Evolutionary conservation across 192 early-diverging fungal species (phyloP).

Genomic region (Hyaloraphidium curvatum): DNA sequence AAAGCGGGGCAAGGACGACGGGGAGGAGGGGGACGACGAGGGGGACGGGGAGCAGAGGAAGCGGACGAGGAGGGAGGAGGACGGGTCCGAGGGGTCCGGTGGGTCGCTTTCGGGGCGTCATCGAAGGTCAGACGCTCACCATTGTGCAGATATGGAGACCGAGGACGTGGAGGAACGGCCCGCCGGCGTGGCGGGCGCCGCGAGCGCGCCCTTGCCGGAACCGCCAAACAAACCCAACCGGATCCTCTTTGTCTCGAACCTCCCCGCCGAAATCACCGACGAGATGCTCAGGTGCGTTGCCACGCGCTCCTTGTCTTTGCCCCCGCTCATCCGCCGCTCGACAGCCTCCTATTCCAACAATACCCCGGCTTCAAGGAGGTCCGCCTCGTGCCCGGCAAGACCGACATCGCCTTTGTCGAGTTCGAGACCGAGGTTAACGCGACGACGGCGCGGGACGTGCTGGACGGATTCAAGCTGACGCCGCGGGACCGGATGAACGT

Average conservation of each 20-base stretch:
- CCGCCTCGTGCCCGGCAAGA: conserved; percentile 38
- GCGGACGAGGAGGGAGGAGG: too few relatives aligned
- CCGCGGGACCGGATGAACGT: conserved; percentile 26
- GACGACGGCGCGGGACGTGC: conserved; percentile 24
- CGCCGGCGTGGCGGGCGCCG: not conserved
- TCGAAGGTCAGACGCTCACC: too few relatives aligned
- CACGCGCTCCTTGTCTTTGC: too few relatives aligned
- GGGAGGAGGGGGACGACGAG: not conserved
- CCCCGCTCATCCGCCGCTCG: too few relatives aligned
- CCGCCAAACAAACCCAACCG: conserved; percentile 2
- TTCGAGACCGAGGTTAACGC: conserved; percentile 32
- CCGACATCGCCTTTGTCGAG: conserved; percentile 48
- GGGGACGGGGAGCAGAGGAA: too few relatives aligned
- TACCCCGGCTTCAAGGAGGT: conserved; percentile 44
- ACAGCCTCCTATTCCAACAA: conserved; percentile 12
- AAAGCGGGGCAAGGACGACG: not conserved
- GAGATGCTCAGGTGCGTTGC: conserved; percentile 4
- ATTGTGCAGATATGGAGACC: conserved; percentile 2
- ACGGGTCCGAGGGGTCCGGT: too few relatives aligned
- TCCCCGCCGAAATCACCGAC: conserved; percentile 4
- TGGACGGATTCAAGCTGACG: conserved; percentile 36
- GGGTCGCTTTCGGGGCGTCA: too few relatives aligned
- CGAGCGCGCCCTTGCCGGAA: not conserved
- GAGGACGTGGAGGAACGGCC: too few relatives aligned
- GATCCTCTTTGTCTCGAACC: conserved; percentile 7